Evolutionary conservation across 1,284 basidiomycete genomes (phyloP).

Genomic region (Cryptococcus deneoformans): DNA sequence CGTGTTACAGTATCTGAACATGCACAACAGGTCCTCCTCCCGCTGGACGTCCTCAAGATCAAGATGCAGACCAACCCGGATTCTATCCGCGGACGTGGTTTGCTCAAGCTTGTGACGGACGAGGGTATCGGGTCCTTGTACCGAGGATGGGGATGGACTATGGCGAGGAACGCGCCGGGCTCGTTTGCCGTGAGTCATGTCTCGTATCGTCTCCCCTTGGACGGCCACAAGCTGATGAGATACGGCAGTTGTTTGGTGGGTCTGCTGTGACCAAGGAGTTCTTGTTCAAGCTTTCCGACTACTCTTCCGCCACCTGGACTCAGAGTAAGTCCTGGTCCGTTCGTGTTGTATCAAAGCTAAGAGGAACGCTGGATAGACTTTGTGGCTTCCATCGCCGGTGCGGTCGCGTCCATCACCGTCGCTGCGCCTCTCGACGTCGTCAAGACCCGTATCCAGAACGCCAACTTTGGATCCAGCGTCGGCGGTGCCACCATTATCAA

Average conservation of each 20-base stretch:
- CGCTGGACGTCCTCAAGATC: slow-evolving; percentile 95
- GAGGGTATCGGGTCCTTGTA: slow-evolving; percentile 86
- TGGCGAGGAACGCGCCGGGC: slow-evolving; percentile 95
- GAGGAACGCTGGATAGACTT: slow-evolving; percentile 56
- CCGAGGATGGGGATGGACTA: slow-evolving; percentile 98
- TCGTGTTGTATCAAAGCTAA: too few relatives aligned
- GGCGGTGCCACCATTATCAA: slow-evolving; percentile 80
- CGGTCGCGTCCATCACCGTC: slow-evolving; percentile 91
- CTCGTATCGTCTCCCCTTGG: too few relatives aligned
- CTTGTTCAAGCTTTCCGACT: slow-evolving; percentile 82
- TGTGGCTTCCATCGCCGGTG: slow-evolving; percentile 88
- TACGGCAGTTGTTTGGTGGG: slow-evolving; percentile 81
- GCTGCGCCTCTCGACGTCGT: slow-evolving; percentile 94
- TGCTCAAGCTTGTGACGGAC: slow-evolving; percentile 84
- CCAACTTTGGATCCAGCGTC: slow-evolving; percentile 89
- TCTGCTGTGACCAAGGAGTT: slow-evolving; percentile 95
- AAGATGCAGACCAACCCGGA: slow-evolving; percentile 98
- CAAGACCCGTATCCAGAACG: slow-evolving; percentile 97
- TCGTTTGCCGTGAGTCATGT: slow-evolving; percentile 87
- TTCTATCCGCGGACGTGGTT: slow-evolving; percentile 87
- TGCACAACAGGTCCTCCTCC: slow-evolving; percentile 61
- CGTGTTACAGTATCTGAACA: too few relatives aligned
- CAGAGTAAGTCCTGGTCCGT: slow-evolving; percentile 70
- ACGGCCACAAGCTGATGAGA: slow-evolving; percentile 1
- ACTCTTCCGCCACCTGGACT: slow-evolving; percentile 86